phyloP scores from a whole-genome alignment of 2,329 filamentous ascomycete species.

The Thielaviopsis punctulata region DNA sequence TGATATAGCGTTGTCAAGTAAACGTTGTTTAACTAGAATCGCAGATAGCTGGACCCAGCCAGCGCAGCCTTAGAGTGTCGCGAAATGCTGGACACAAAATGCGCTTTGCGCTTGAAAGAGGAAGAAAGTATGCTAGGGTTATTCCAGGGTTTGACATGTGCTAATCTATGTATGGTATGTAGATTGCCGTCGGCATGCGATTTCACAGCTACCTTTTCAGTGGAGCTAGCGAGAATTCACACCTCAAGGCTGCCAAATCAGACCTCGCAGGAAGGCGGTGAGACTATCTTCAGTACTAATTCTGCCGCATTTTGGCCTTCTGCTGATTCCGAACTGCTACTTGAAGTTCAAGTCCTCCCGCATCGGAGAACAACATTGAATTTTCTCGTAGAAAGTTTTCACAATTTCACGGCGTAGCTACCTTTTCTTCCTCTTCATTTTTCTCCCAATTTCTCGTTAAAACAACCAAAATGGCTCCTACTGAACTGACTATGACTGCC shows the following conservation, averaged over 20 bases:
- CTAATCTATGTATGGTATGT: no score
- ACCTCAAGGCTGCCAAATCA: background rate
- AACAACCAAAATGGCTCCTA: slow-evolving; percentile 2
- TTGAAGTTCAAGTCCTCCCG: slow-evolving; percentile 3
- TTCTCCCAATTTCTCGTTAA: background rate
- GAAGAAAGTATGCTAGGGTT: no score
- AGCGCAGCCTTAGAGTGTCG: no score
- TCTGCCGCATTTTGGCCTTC: slow-evolving; percentile 1
- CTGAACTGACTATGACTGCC: slow-evolving; percentile 54
- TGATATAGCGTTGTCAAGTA: slow-evolving; percentile 10
- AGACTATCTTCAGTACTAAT: background rate
- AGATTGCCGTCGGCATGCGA: no score
- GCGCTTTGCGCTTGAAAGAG: no score
- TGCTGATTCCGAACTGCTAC: background rate
- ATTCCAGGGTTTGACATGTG: no score
- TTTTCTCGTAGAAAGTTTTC: no score
- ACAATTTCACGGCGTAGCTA: no score
- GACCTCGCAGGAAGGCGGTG: slow-evolving; percentile 4
- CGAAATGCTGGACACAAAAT: no score
- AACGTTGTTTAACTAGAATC: no score
- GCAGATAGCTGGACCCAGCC: no score
- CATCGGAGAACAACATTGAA: slow-evolving; percentile 11
- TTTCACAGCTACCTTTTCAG: background rate
- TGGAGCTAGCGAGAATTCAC: background rate
- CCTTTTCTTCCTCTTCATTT: background rate